Percentiles rank a stretch among this genome's conserved stretches.
These are phyloP conservation scores for Microdochium bolleyi DNA, from an alignment of 2,329 filamentous ascomycete species.

Conservation along the genomic window DNA sequence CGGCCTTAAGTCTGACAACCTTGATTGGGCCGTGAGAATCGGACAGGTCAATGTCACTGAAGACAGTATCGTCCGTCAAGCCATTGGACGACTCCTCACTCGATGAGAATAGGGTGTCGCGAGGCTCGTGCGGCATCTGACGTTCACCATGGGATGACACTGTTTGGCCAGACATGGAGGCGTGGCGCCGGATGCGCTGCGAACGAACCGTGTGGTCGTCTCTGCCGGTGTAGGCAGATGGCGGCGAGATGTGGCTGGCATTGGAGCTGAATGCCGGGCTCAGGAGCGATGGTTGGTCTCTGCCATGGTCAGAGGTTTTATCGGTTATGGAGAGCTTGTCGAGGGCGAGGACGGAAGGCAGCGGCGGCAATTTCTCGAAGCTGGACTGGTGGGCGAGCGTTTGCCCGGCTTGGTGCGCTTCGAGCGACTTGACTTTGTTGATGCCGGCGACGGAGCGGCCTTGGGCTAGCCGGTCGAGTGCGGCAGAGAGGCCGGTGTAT, in stretches of 20 bases:
- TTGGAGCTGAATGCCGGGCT: background rate
- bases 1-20: slow-evolving; percentile 40
- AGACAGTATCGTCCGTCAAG: slow-evolving; percentile 12
- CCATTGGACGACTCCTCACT: slow-evolving; percentile 6
- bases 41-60: slow-evolving; percentile 26
- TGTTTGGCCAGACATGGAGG: background rate
- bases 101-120: background rate
- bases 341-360: background rate
- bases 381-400: background rate
- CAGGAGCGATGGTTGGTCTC: background rate
- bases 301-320: background rate
- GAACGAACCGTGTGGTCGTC: background rate
- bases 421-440: slow-evolving; percentile 19
- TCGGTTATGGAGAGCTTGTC: background rate
- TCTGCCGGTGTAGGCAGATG: background rate
- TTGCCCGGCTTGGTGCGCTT: slow-evolving; percentile 4
- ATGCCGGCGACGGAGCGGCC: slow-evolving; percentile 15
- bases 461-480: slow-evolving; percentile 44
- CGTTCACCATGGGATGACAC: background rate
- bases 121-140: background rate
- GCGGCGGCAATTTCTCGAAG: slow-evolving; percentile 6
- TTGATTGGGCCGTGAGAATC: slow-evolving; percentile 23
- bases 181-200: background rate
- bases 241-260: background rate
- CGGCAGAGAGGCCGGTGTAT: slow-evolving; percentile 58